These are phyloP conservation scores for Themeda triandra DNA, from an alignment of 176 grass and related monocot species.

Conservation along the genomic window DNA sequence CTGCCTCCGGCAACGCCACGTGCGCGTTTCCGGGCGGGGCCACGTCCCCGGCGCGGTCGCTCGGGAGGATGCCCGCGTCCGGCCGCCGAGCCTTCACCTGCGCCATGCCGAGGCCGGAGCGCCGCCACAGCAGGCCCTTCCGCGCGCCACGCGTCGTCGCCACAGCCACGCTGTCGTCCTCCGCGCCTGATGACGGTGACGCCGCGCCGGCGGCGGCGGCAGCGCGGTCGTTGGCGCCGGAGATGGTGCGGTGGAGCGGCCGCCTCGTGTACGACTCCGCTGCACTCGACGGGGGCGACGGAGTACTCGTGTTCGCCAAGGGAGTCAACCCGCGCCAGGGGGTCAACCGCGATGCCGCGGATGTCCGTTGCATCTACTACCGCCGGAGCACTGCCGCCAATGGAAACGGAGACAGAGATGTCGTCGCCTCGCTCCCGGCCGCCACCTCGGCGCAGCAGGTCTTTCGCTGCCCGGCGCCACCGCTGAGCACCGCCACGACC, in stretches of 20 bases:
- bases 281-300: conserved; percentile 11
- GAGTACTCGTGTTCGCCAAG: conserved; percentile 64
- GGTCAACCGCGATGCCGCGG: conserved; percentile 26
- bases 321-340: conserved; percentile 53
- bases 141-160: conserved; percentile 35
- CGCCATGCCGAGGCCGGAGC: conserved; percentile 36
- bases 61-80: conserved; percentile 17
- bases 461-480: conserved; percentile 63
- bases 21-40: conserved; percentile 44
- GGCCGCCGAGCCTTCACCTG: conserved; percentile 39
- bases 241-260: conserved; percentile 47
- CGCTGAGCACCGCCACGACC: background rate
- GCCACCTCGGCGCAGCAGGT: conserved; percentile 69
- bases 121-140: conserved; percentile 28
- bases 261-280: conserved; percentile 58
- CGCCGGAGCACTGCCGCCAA: background rate
- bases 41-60: conserved; percentile 31
- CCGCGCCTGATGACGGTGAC: background rate
- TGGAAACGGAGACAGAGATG: background rate
- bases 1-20: background rate
- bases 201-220: background rate
- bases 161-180: background rate
- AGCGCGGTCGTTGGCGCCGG: no score
- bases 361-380: conserved; percentile 41
- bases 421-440: conserved; percentile 7